Conservation (phyloP, 1,139 yeast species). For the Geotrichum klebahnii region DNA sequence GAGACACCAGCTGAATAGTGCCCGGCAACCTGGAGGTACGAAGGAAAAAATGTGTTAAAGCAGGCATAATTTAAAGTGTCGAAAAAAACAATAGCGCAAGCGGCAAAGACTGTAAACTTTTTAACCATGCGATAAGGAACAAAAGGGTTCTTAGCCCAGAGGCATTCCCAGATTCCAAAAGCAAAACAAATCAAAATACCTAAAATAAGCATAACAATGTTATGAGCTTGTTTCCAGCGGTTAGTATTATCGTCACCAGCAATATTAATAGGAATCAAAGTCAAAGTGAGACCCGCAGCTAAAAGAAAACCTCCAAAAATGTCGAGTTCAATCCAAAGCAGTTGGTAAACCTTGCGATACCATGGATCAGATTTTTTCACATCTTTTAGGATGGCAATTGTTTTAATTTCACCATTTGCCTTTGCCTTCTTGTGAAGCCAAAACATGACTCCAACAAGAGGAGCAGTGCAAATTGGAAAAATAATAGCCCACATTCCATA, state of each 20-base stretch:
- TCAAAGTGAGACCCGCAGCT: conserved; percentile 24
- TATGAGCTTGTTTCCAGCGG: conserved; percentile 20
- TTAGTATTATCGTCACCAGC: conserved; percentile 18
- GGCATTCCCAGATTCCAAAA: conserved; percentile 19
- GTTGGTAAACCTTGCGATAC: conserved; percentile 15
- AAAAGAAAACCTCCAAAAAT: conserved; percentile 24
- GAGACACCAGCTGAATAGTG: conserved; percentile 17
- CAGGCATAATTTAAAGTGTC: conserved; percentile 18
- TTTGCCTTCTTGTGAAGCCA: conserved; percentile 23
- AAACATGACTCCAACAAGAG: conserved; percentile 39
- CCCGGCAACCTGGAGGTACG: conserved; percentile 22
- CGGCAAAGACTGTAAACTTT: conserved; percentile 19
- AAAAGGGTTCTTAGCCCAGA: conserved; percentile 20
- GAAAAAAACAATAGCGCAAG: conserved; percentile 15
- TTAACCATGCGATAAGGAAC: conserved; percentile 21
- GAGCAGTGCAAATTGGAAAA: conserved; percentile 58
- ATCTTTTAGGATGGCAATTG: conserved; percentile 10
- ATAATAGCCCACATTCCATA: conserved; percentile 76
- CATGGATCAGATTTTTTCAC: conserved; percentile 12
- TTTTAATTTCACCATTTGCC: conserved; percentile 14
- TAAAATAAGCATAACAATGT: conserved; percentile 19
- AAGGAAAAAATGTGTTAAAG: conserved; percentile 19
- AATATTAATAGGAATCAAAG: conserved; percentile 25
- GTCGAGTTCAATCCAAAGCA: conserved; percentile 24
- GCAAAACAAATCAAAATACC: conserved; percentile 14